Evolutionary conservation across 192 early-diverging fungal genomes (phyloP).

Genomic region (Podila epigama): DNA sequence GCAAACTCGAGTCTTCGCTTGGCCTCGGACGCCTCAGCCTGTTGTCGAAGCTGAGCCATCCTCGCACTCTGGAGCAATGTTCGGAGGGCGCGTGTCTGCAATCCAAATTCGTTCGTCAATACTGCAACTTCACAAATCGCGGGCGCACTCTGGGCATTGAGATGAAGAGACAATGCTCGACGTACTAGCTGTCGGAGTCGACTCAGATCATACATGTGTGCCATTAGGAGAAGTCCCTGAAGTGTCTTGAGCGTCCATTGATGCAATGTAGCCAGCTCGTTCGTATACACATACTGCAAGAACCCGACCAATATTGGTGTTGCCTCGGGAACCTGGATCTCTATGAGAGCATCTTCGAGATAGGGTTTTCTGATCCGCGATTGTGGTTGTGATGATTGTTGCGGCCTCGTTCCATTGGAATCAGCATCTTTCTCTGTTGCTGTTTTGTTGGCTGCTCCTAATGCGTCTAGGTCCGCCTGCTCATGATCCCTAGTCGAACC

Average conservation of each 20-base stretch:
- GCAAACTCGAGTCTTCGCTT: constrained; percentile 37
- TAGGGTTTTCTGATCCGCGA: constrained; percentile 6
- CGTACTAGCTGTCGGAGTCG: constrained; percentile 37
- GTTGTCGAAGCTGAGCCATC: constrained; percentile 18
- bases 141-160: constrained; percentile 30
- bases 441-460: too few relatives aligned
- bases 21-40: constrained; percentile 34
- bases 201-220: constrained; percentile 36
- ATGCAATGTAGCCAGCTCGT: constrained; percentile 32
- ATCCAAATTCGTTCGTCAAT: constrained; percentile 35
- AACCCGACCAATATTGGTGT: constrained; percentile 40
- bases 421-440: not conserved
- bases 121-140: constrained; percentile 37
- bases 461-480: too few relatives aligned
- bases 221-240: constrained; percentile 21
- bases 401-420: too few relatives aligned
- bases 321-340: constrained; percentile 23
- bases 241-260: constrained; percentile 33
- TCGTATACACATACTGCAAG: constrained; percentile 42
- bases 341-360: constrained; percentile 3
- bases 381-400: too few relatives aligned
- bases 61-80: constrained; percentile 26
- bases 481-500: too few relatives aligned
- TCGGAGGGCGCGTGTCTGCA: constrained; percentile 35
- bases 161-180: constrained; percentile 12